Evolutionary conservation across 805 yeast genomes (phyloP), one percentile per base, ranked within the genome.

Genomic region (Debaryomyces maramus): DNA sequence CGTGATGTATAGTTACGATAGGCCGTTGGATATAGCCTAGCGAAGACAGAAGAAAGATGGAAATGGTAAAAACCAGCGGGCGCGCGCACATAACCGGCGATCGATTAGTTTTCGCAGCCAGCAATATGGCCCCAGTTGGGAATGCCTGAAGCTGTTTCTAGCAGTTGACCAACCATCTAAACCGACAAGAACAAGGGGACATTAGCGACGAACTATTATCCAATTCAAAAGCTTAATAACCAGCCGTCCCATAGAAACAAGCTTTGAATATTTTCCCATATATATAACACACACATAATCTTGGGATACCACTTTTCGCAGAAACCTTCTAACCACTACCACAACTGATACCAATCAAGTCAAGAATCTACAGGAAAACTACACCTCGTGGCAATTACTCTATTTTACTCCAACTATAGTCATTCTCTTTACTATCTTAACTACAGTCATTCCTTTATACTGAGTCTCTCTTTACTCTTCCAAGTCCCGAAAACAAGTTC

Each of bases 401-500:
- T 24, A 20, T 33, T 26, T 39, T 20, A 27, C 21, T 41, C 48
- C 41, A 51, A 51, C 53, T 50, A 40, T 35, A 37, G 54, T 51
- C 56, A 38, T 40, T 52, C 56, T 34, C 49, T 50, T 33, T 28
- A 22, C 21, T 17, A 19, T 22, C 30, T 48, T 40, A 46, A 47
- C 58, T 41, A 41, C 48, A 46, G 55, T 48, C 56, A 40, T 42
- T 51, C 55, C 21, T 48, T 47, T 42, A 39, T 38, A 23, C 42
- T 36, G 29, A 31, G 30, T 23, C 17, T 32, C 32, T 16, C 23
- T 30, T 31, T 21, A 14, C 21, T n/a, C 21, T 18, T 18, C n/a
- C 13, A 27, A 11, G 6, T 13, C 16, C 14, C 31, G 31, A 11
- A 27, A 27, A n/a, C n/a, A n/a, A n/a, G 26, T 14, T 14, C 14